A percentile compares a stretch with the other conserved stretches of the same genome.
phyloP scores from a whole-genome alignment of 805 yeast genomes.

The Kurtzmaniella cleridarum region DNA sequence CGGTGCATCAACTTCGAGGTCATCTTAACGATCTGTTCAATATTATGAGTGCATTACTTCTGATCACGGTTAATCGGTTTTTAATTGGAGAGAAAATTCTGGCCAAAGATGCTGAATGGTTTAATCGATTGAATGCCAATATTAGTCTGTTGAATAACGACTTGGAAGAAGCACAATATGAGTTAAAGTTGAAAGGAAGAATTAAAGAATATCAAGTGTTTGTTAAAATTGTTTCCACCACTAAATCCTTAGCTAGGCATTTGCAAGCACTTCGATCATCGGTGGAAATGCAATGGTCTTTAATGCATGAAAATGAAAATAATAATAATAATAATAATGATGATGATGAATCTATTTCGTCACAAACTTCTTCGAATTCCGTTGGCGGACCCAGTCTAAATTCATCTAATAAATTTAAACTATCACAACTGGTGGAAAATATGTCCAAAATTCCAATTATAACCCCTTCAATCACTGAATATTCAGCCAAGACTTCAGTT shows the following conservation, averaged over 20 bases:
- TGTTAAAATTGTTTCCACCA: constrained; percentile 43
- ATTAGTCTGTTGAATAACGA: constrained; percentile 33
- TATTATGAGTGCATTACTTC: constrained; percentile 45
- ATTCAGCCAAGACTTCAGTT: constrained; percentile 22
- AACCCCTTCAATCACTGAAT: constrained; percentile 15
- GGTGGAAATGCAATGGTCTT: constrained; percentile 59
- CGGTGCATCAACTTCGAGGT: constrained; percentile 40
- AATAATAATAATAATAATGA: constrained; percentile 1
- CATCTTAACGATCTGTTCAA: constrained; percentile 48
- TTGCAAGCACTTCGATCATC: constrained; percentile 66
- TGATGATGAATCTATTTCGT: constrained; percentile 3
- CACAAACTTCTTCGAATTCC: constrained; percentile 3
- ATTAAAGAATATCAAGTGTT: constrained; percentile 48
- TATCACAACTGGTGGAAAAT: constrained; percentile 26
- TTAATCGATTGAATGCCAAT: constrained; percentile 34
- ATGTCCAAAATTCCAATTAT: constrained; percentile 21
- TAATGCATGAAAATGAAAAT: constrained; percentile 30
- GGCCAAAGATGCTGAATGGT: constrained; percentile 31
- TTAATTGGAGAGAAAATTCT: constrained; percentile 42
- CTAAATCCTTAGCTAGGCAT: constrained; percentile 48
- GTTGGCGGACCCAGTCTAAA: not conserved
- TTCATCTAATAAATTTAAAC: not conserved
- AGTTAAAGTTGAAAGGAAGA: constrained; percentile 48
- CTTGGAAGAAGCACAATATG: constrained; percentile 59
- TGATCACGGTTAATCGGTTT: constrained; percentile 44